Evolutionary conservation across 805 yeast genomes (phyloP).

Genomic region (Ogataea salicorniae): DNA sequence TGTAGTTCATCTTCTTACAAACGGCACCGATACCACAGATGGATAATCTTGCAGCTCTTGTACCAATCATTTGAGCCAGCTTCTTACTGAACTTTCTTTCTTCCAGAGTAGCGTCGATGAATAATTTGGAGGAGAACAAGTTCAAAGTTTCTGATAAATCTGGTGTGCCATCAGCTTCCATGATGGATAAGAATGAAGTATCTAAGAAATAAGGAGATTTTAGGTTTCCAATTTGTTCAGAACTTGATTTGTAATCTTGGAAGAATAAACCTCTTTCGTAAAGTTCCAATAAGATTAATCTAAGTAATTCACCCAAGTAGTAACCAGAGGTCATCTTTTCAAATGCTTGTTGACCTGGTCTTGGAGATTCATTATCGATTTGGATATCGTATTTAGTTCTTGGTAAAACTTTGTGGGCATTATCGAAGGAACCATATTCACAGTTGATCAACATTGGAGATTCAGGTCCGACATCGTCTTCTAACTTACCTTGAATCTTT

Average conservation of each 20-base stretch:
- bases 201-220: conserved; percentile 70
- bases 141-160: conserved; percentile 72
- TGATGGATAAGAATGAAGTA: conserved; percentile 79
- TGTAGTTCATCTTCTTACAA: conserved; percentile 79
- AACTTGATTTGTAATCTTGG: conserved; percentile 38
- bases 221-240: conserved; percentile 60
- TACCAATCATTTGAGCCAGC: conserved; percentile 83
- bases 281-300: conserved; percentile 75
- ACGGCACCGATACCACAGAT: conserved; percentile 97
- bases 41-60: conserved; percentile 89
- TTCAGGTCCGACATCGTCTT: conserved; percentile 57
- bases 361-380: conserved; percentile 85
- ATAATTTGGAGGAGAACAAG: conserved; percentile 55
- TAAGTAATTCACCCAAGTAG: conserved; percentile 88
- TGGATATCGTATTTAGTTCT: conserved; percentile 81
- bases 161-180: conserved; percentile 89
- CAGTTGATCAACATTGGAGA: conserved; percentile 95
- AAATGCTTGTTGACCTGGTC: conserved; percentile 96
- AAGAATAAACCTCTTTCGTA: conserved; percentile 64
- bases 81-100: conserved; percentile 83
- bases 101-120: conserved; percentile 62
- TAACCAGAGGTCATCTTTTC: conserved; percentile 99
- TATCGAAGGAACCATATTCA: conserved; percentile 98
- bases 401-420: conserved; percentile 82
- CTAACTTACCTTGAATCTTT: conserved; percentile 71